Conservation (phyloP, 176 grass and related monocot genomes). For the Zizania latifolia region DNA sequence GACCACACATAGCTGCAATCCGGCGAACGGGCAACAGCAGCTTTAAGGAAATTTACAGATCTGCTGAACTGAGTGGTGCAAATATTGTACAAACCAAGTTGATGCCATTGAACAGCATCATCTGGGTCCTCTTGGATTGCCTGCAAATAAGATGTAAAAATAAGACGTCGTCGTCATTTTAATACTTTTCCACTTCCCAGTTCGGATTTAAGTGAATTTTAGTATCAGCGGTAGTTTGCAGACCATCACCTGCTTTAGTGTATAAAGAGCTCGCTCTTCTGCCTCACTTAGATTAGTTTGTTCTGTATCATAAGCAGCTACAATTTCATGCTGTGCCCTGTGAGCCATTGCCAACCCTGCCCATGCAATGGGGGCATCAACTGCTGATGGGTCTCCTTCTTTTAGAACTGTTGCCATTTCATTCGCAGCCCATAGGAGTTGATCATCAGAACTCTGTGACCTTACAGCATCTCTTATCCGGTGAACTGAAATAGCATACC, state of each 20-base stretch:
- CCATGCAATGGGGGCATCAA: slow-evolving; percentile 91
- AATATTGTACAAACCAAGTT: slow-evolving; percentile 92
- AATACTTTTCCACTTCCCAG: slow-evolving; percentile 1
- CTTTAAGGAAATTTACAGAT: slow-evolving; percentile 89
- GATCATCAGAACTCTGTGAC: slow-evolving; percentile 68
- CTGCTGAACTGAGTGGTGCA: slow-evolving; percentile 67
- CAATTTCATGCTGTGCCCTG: slow-evolving; percentile 88
- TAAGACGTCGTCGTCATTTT: background rate
- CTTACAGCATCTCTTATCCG: slow-evolving; percentile 88
- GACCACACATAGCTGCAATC: slow-evolving; percentile 95
- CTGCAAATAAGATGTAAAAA: slow-evolving; percentile 42
- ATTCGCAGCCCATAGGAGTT: slow-evolving; percentile 85
- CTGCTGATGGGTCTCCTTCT: slow-evolving; percentile 78
- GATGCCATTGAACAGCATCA: slow-evolving; percentile 97
- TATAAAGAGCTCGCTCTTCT: slow-evolving; percentile 73
- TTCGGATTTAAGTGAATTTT: slow-evolving; percentile 17
- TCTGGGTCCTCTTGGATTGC: slow-evolving; percentile 93
- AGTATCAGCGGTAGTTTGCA: background rate
- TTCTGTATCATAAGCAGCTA: slow-evolving; percentile 47
- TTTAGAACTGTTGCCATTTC: slow-evolving; percentile 90
- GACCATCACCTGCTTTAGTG: slow-evolving; percentile 75
- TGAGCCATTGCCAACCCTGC: slow-evolving; percentile 89
- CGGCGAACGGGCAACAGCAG: slow-evolving; percentile 62
- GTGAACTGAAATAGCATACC: slow-evolving; percentile 89
- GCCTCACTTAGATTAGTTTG: slow-evolving; percentile 56